Base-by-base conservation (phyloP, 2,329 filamentous ascomycete genomes). In the Pseudohalonectria lignicola region DNA sequence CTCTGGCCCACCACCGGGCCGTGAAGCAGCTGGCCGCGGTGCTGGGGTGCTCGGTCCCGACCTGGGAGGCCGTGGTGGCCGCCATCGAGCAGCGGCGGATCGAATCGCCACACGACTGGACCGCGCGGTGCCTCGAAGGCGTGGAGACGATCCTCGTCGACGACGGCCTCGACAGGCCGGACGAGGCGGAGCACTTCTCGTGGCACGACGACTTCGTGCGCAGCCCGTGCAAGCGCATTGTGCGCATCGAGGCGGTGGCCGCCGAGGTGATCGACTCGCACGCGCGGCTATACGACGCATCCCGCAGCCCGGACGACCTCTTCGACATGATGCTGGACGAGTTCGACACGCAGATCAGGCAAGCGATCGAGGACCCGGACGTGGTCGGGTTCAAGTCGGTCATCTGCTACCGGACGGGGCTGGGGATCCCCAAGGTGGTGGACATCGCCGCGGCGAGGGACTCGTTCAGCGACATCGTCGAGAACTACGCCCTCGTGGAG, bases 361-460 rank as follows among this genome's bases (percentile, higher is more conserved):
- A 65, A 2, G 69, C 74, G 3, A 65, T 87, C 19, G 61, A 66
- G 1, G 79, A 92, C 50, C 61, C 72, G 0, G 69, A 79, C 15
- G 78, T 93, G 2, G 83, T 76, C 1, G 86, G 74, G 2, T 93
- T 93, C 69, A 92, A 93, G 56, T 84, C 79, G 1, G 76, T 88
- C 35, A 75, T 93, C 39, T 90, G 85, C 59, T 92, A 92, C 54
- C 72, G 85, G 12, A 84, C 79, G 0, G 86, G 86, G 0, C 64
- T 88, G 5, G 71, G 74, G 29, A 64, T 90, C 13, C 60, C 70
- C 0, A 45, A 46, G 8, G 45, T 50, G n/a, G 52, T 67, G 7
- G 60, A 69, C 38, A 54, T 66, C 1, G 61, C 64, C 2, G 62
- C 49, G 0, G 58, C 61, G 0, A 48, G 62, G 10, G 52, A 60